These are phyloP conservation scores for Clarkia xantiana DNA, from an alignment of 345 rosid species.

Conservation along the genomic window DNA sequence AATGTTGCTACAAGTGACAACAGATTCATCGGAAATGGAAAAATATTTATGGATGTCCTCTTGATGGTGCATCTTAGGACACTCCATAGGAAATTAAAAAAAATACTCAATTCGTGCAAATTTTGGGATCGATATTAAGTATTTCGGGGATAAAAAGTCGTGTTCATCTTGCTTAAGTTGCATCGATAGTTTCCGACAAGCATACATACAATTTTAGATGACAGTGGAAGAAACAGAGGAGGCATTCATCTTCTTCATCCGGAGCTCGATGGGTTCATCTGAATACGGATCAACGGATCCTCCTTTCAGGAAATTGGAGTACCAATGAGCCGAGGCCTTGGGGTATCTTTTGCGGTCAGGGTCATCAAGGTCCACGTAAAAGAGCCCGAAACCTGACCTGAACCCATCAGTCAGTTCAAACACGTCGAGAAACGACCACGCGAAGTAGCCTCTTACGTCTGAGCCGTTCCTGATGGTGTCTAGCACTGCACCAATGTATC, in stretches of 20 bases:
- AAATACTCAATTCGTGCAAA: too few relatives aligned
- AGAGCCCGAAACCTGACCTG: conserved; percentile 8
- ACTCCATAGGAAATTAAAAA: too few relatives aligned
- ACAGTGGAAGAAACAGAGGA: not conserved
- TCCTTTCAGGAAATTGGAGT: conserved; percentile 11
- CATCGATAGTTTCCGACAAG: too few relatives aligned
- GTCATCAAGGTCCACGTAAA: conserved; percentile 15
- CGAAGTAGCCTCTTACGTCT: conserved; percentile 12
- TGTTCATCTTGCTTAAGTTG: too few relatives aligned
- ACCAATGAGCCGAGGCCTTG: conserved; percentile 14
- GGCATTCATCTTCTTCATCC: too few relatives aligned
- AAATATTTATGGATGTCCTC: too few relatives aligned
- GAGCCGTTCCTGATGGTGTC: conserved; percentile 14
- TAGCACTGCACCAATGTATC: conserved; percentile 11
- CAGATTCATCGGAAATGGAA: too few relatives aligned
- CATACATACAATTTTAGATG: not conserved
- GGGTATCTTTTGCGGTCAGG: conserved; percentile 9
- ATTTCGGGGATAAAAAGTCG: too few relatives aligned
- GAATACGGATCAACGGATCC: conserved; percentile 1
- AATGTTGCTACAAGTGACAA: too few relatives aligned
- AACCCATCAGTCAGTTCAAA: conserved; percentile 13
- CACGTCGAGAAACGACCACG: conserved; percentile 14
- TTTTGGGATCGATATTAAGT: too few relatives aligned
- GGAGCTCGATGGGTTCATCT: not conserved
- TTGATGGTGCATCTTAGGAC: too few relatives aligned